Evolutionary conservation across 768 basidiomycete species (phyloP).

Genomic region (Pulveroboletus ravenelii): DNA sequence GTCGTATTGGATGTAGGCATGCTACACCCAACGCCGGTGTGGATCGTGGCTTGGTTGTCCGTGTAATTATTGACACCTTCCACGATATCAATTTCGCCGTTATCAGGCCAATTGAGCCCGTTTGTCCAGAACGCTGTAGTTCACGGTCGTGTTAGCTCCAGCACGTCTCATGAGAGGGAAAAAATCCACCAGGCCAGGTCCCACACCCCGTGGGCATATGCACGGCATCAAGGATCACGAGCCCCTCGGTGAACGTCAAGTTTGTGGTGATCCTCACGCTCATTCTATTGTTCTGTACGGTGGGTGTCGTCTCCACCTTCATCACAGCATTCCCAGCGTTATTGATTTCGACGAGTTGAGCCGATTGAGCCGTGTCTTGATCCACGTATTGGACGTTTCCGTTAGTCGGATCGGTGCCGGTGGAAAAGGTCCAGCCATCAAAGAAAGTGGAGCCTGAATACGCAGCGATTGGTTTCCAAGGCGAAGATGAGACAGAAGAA

Average conservation of each 20-base stretch:
- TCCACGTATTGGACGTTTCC: conserved; percentile 68
- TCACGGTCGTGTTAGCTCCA: not conserved
- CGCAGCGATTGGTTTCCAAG: conserved; percentile 55
- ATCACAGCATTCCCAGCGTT: conserved; percentile 74
- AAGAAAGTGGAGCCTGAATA: conserved; percentile 75
- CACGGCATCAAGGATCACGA: conserved; percentile 77
- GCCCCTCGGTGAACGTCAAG: conserved; percentile 53
- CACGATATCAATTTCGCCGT: conserved; percentile 79
- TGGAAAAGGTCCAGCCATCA: conserved; percentile 74
- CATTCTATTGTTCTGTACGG: conserved; percentile 61
- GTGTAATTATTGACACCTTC: conserved; percentile 82
- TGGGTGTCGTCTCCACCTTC: conserved; percentile 81
- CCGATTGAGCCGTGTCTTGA: conserved; percentile 51
- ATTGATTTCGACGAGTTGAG: conserved; percentile 64
- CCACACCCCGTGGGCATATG: conserved; percentile 92
- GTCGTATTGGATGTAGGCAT: conserved; percentile 46
- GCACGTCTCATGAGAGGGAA: not conserved
- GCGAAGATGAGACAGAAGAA: conserved; percentile 36
- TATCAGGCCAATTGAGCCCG: conserved; percentile 42
- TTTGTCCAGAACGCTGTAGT: conserved; percentile 45
- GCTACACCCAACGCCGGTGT: conserved; percentile 68
- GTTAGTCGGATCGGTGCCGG: conserved; percentile 67
- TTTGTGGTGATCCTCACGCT: conserved; percentile 75
- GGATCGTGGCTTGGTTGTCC: conserved; percentile 77
- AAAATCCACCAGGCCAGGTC: conserved; percentile 60